Evolutionary conservation across 768 basidiomycete genomes (phyloP).

Genomic region (Amanita thiersii): DNA sequence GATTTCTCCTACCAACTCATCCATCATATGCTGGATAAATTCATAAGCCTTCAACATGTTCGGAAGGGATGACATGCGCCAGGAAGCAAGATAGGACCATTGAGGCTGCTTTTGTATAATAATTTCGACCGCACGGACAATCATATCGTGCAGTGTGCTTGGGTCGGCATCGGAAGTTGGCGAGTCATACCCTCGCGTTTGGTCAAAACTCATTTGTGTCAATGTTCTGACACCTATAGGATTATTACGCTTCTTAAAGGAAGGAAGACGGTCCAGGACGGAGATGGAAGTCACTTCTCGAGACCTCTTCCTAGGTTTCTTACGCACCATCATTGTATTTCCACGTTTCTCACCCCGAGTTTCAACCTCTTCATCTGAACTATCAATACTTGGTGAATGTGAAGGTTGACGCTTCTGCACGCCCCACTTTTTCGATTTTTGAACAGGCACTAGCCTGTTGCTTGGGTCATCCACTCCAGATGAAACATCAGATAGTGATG

Average conservation of each 20-base stretch:
- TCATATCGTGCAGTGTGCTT: slow-evolving; percentile 31
- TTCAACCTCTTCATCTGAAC: neutral
- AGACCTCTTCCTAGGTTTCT: neutral
- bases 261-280: slow-evolving; percentile 3
- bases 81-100: slow-evolving; percentile 37
- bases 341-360: neutral
- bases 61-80: slow-evolving; percentile 8
- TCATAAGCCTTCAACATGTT: slow-evolving; percentile 41
- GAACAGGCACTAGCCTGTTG: neutral
- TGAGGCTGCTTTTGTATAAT: slow-evolving; percentile 34
- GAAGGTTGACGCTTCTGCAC: slow-evolving; percentile 1
- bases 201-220: slow-evolving; percentile 1
- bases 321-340: neutral
- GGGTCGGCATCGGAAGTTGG: slow-evolving; percentile 24
- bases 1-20: slow-evolving; percentile 32
- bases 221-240: neutral
- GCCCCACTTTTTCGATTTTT: neutral
- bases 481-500: neutral
- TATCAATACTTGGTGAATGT: neutral
- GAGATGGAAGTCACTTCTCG: slow-evolving; percentile 2
- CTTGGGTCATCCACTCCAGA: slow-evolving; percentile 1
- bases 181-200: slow-evolving; percentile 19
- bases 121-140: slow-evolving; percentile 34
- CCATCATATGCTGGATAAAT: slow-evolving; percentile 43
- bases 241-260: slow-evolving; percentile 3